Percentiles rank a stretch among this genome's conserved stretches.
phyloP scores from a whole-genome alignment of 208 protist genomes.

The Trypanosoma vivax region DNA sequence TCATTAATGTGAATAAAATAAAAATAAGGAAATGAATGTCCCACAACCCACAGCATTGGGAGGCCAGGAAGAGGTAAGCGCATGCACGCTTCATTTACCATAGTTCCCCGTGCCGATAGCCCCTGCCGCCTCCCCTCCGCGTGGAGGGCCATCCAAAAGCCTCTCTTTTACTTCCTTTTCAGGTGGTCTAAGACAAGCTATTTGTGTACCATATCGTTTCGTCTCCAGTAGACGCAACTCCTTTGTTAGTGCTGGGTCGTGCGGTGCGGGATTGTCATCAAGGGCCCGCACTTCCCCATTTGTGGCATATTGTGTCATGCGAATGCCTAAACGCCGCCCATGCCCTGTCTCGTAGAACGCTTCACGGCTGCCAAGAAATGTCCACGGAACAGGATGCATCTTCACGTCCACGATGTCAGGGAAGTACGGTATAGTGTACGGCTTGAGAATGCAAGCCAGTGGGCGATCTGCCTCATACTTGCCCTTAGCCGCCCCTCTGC shows the following conservation, averaged over 20 bases:
- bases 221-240: slow-evolving; percentile 48
- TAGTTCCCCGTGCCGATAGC: not conserved
- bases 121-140: not conserved
- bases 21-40: too few relatives aligned
- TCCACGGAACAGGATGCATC: slow-evolving; percentile 79
- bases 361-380: slow-evolving; percentile 78
- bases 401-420: slow-evolving; percentile 82
- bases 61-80: too few relatives aligned
- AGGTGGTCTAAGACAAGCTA: slow-evolving; percentile 67
- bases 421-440: slow-evolving; percentile 86
- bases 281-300: slow-evolving; percentile 49
- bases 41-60: too few relatives aligned
- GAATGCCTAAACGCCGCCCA: slow-evolving; percentile 55
- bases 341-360: slow-evolving; percentile 65
- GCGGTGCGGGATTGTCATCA: slow-evolving; percentile 47
- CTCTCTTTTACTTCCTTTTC: slow-evolving; percentile 4
- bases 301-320: slow-evolving; percentile 46
- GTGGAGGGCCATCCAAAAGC: not conserved
- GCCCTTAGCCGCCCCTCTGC: slow-evolving; percentile 59
- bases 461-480: slow-evolving; percentile 72
- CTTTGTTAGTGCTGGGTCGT: slow-evolving; percentile 37
- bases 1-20: too few relatives aligned
- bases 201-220: slow-evolving; percentile 48
- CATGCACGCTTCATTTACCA: too few relatives aligned
- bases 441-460: slow-evolving; percentile 44